Percentiles rank a stretch among this genome's conserved stretches.
Evolutionary conservation across 2,329 filamentous ascomycete genomes (phyloP).

Genomic region (Eutypella sp.): DNA sequence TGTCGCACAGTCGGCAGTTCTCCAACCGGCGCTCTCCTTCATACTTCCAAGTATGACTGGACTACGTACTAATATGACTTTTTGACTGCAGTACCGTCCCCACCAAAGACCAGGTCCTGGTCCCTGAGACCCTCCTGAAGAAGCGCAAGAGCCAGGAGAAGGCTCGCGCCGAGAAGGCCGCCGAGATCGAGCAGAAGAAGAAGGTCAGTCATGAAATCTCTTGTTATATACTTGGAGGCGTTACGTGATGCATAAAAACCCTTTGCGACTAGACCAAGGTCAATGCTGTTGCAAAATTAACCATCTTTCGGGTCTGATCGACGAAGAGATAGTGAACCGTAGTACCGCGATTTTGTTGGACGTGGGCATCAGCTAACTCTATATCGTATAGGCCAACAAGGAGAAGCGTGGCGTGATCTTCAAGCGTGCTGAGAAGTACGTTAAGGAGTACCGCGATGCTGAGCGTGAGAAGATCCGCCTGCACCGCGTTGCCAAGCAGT

Average conservation of each 20-base stretch:
- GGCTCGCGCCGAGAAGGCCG: constrained; percentile 82
- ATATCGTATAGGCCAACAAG: constrained; percentile 74
- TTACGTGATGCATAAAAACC: constrained; percentile 88
- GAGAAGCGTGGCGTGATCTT: constrained; percentile 98
- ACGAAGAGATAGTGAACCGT: constrained; percentile 20
- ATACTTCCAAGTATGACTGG: constrained; percentile 55
- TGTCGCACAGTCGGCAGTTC: constrained; percentile 91
- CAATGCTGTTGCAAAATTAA: constrained; percentile 98
- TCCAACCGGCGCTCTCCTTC: constrained; percentile 73
- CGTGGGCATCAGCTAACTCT: constrained; percentile 30
- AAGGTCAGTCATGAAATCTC: constrained; percentile 60
- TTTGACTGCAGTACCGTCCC: constrained; percentile 71
- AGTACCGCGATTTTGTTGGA: constrained; percentile 7
- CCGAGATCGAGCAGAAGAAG: constrained; percentile 81
- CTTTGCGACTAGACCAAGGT: constrained; percentile 89
- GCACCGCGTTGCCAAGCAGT: constrained; percentile 79
- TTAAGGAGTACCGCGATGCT: constrained; percentile 97
- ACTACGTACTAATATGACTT: constrained; percentile 76
- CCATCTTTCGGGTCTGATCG: constrained; percentile 99
- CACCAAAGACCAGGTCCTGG: constrained; percentile 90
- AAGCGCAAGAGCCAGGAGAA: constrained; percentile 99
- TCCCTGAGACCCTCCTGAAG: constrained; percentile 99
- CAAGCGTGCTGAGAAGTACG: constrained; percentile 99
- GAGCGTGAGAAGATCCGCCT: constrained; percentile 99
- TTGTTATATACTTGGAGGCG: constrained; percentile 26